Conservation (phyloP, 75 land plant genomes). For the Gnetum montanum region DNA sequence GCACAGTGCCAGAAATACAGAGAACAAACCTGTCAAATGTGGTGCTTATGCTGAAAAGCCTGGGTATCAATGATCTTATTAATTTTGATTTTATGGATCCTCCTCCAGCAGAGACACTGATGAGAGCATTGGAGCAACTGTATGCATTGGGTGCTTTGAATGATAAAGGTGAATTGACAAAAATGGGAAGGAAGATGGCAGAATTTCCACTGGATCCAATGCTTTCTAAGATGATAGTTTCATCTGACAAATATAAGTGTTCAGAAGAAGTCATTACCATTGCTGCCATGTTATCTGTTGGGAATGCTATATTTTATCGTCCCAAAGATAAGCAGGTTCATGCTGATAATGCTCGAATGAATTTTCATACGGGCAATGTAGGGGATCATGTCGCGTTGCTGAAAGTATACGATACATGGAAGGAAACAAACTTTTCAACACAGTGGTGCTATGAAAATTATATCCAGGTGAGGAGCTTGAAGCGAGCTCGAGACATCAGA, state of each 20-base stretch:
- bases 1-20: slow-evolving; percentile 92
- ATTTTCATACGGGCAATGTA: slow-evolving; percentile 90
- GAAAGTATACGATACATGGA: slow-evolving; percentile 90
- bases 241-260: slow-evolving; percentile 89
- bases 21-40: slow-evolving; percentile 92
- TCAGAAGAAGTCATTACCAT: slow-evolving; percentile 82
- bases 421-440: slow-evolving; percentile 82
- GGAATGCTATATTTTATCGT: slow-evolving; percentile 91
- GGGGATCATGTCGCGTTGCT: slow-evolving; percentile 96
- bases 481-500: slow-evolving; percentile 91
- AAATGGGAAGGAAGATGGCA: slow-evolving; percentile 91
- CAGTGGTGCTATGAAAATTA: slow-evolving; percentile 99
- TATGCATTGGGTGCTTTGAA: slow-evolving; percentile 90
- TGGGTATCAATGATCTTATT: slow-evolving; percentile 84
- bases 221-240: slow-evolving; percentile 98
- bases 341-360: slow-evolving; percentile 96
- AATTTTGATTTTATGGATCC: slow-evolving; percentile 97
- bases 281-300: slow-evolving; percentile 86
- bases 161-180: slow-evolving; percentile 83
- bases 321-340: slow-evolving; percentile 99
- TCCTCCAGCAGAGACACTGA: slow-evolving; percentile 83
- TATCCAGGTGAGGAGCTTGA: slow-evolving; percentile 98
- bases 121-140: slow-evolving; percentile 84
- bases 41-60: slow-evolving; percentile 81
- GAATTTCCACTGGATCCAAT: slow-evolving; percentile 98